These are phyloP conservation scores for Fusarium ambrosium DNA, from an alignment of 2,329 filamentous ascomycete species.

Conservation along the genomic window DNA sequence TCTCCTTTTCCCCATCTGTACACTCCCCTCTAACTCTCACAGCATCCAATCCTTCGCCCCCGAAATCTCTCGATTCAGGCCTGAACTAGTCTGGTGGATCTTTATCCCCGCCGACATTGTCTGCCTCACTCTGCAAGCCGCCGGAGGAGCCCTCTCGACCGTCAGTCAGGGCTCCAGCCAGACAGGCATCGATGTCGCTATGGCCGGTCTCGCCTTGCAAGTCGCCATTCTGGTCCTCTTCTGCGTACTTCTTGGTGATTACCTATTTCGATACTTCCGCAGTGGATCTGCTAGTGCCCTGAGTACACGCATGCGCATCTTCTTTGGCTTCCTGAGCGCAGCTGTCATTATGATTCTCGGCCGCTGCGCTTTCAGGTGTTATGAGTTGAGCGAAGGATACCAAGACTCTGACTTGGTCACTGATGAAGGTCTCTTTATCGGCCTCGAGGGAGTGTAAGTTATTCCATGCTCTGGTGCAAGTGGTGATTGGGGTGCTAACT, in stretches of 20 bases:
- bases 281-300: conserved; percentile 32
- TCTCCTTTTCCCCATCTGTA: rapidly evolving
- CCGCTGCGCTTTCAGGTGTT: conserved; percentile 73
- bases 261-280: conserved; percentile 58
- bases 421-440: conserved; percentile 66
- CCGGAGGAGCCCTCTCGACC: conserved; percentile 66
- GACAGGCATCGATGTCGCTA: conserved; percentile 54
- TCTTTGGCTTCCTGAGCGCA: conserved; percentile 64
- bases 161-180: conserved; percentile 59
- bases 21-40: background rate
- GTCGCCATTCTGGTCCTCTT: conserved; percentile 68
- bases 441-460: conserved; percentile 64
- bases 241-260: conserved; percentile 61
- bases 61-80: conserved; percentile 57
- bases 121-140: conserved; percentile 68
- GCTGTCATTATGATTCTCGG: conserved; percentile 72
- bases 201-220: conserved; percentile 70
- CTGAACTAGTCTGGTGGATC: conserved; percentile 58
- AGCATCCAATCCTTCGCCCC: conserved; percentile 57
- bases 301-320: conserved; percentile 52
- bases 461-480: background rate
- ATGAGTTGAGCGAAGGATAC: conserved; percentile 75
- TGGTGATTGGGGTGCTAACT: conserved; percentile 9
- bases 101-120: conserved; percentile 68
- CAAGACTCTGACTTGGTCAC: conserved; percentile 64